Percentiles rank a stretch among this genome's conserved stretches.
These are phyloP conservation scores for Irpex lacteus DNA, from an alignment of 1,284 basidiomycete genomes.

Conservation along the genomic window DNA sequence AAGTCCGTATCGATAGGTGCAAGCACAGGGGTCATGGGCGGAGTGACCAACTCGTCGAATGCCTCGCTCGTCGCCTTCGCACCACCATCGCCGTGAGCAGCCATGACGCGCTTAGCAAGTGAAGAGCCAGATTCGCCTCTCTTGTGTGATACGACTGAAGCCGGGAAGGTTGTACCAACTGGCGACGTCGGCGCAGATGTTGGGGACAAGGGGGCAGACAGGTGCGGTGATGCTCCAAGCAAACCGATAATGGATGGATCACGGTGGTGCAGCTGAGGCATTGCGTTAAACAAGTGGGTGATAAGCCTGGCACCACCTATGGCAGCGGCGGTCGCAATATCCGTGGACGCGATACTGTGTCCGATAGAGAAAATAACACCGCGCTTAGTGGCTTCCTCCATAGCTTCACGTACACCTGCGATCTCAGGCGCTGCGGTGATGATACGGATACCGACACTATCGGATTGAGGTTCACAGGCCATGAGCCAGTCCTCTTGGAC, in stretches of 20 bases:
- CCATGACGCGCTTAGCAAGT: constrained; percentile 21
- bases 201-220: constrained; percentile 37
- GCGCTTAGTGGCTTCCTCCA: constrained; percentile 57
- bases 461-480: constrained; percentile 31
- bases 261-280: constrained; percentile 84
- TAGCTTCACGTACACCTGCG: constrained; percentile 71
- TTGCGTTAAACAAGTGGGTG: constrained; percentile 92
- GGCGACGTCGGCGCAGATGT: constrained; percentile 26
- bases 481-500: constrained; percentile 68
- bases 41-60: constrained; percentile 58
- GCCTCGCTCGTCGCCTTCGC: constrained; percentile 51
- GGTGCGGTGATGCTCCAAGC: constrained; percentile 71
- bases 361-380: constrained; percentile 84
- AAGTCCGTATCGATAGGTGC: constrained; percentile 22
- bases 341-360: constrained; percentile 70
- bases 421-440: constrained; percentile 89
- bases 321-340: constrained; percentile 66
- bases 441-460: constrained; percentile 66
- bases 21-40: constrained; percentile 53
- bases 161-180: constrained; percentile 14
- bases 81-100: constrained; percentile 18
- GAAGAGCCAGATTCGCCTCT: constrained; percentile 12
- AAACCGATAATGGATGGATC: constrained; percentile 87
- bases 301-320: constrained; percentile 76
- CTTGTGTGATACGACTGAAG: constrained; percentile 4